Percentiles rank a stretch among this genome's conserved stretches.
Conservation (phyloP, 2,329 filamentous ascomycete species). For the Phialocephala sp. region DNA sequence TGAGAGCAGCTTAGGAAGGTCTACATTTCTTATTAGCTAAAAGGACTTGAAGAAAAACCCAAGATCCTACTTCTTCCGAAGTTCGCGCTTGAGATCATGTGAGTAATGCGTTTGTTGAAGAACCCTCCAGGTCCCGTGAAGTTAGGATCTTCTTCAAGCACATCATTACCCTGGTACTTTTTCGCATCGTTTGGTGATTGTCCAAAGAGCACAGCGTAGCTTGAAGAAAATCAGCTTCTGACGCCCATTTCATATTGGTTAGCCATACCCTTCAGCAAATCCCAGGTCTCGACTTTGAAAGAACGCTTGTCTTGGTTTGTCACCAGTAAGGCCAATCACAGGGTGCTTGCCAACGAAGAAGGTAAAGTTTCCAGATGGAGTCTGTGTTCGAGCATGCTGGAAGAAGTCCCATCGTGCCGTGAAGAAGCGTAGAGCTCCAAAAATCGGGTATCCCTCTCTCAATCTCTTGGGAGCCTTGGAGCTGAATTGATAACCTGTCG, state of each 20-base stretch:
- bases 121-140: conserved; percentile 16
- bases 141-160: neutral
- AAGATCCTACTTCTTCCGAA: conserved; percentile 40
- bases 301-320: conserved; percentile 49
- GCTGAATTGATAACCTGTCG: conserved; percentile 4
- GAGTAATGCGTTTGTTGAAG: conserved; percentile 26
- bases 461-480: conserved; percentile 37
- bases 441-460: conserved; percentile 46
- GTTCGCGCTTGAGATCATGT: conserved; percentile 47
- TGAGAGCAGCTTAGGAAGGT: conserved; percentile 49
- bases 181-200: conserved; percentile 9
- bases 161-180: neutral
- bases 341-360: conserved; percentile 54
- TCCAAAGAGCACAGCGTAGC: conserved; percentile 24
- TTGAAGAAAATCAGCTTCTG: conserved; percentile 17
- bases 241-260: neutral
- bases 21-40: conserved; percentile 15
- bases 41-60: neutral
- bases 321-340: conserved; percentile 52
- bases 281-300: conserved; percentile 52
- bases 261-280: conserved; percentile 49
- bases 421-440: conserved; percentile 54
- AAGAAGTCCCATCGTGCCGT: conserved; percentile 53
- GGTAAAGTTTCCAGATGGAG: conserved; percentile 51
- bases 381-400: conserved; percentile 40